phyloP scores from a whole-genome alignment of 2,329 filamentous ascomycete genomes.

The Penicillium sp. region DNA sequence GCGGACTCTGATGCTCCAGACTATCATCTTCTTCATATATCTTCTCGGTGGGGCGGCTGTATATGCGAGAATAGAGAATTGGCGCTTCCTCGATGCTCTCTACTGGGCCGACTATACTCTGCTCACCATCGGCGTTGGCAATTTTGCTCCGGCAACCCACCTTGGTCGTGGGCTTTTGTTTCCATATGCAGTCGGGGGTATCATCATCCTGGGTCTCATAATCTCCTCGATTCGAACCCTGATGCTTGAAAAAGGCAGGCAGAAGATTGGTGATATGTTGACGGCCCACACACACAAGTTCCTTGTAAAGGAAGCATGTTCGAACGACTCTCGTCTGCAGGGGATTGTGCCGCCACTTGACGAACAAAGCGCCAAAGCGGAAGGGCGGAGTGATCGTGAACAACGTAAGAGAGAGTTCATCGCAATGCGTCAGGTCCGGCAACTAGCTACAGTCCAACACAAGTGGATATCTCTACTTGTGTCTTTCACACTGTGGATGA shows the following conservation, averaged over 20 bases:
- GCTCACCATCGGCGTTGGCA: conserved; percentile 39
- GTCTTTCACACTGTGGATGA: conserved; percentile 42
- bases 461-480: conserved; percentile 45
- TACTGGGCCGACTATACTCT: conserved; percentile 40
- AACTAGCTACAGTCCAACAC: conserved; percentile 41
- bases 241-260: conserved; percentile 41
- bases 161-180: conserved; percentile 37
- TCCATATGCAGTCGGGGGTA: conserved; percentile 38
- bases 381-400: conserved; percentile 20
- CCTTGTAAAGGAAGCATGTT: conserved; percentile 29
- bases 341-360: conserved; percentile 19
- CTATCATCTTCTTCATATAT: conserved; percentile 44
- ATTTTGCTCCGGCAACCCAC: conserved; percentile 34
- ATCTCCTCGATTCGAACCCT: conserved; percentile 39
- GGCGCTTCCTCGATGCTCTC: conserved; percentile 37
- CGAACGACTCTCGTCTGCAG: conserved; percentile 14
- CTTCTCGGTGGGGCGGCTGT: conserved; percentile 42
- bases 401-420: conserved; percentile 42
- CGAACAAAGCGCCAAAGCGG: conserved; percentile 7
- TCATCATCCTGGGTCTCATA: conserved; percentile 38
- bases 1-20: conserved; percentile 54
- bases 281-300: conserved; percentile 36
- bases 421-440: conserved; percentile 51
- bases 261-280: conserved; percentile 37
- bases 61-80: conserved; percentile 39